Evolutionary conservation across 2,329 filamentous ascomycete genomes (phyloP).

Genomic region (Pseudogymnoascus sp.): DNA sequence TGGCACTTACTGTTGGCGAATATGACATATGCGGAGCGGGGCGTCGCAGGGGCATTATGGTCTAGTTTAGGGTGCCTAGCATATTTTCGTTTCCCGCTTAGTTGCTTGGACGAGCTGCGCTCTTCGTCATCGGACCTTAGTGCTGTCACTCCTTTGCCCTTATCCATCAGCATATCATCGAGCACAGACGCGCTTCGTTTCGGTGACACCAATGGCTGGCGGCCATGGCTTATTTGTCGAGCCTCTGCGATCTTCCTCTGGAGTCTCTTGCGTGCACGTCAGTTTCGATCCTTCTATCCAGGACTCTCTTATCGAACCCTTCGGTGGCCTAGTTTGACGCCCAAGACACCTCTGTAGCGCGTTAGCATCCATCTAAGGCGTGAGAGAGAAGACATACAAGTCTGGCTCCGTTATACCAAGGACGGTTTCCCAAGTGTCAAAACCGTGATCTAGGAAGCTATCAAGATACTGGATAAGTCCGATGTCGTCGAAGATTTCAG

Average conservation of each 20-base stretch:
- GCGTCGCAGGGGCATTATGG: conserved; percentile 69
- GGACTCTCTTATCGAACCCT: conserved; percentile 46
- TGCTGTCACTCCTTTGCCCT: conserved; percentile 42
- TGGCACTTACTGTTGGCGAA: conserved; percentile 69
- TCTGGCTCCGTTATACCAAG: conserved; percentile 79
- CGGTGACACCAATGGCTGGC: conserved; percentile 28
- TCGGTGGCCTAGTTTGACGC: conserved; percentile 72
- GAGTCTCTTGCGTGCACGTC: conserved; percentile 50
- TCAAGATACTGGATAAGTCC: conserved; percentile 71
- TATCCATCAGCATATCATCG: conserved; percentile 48
- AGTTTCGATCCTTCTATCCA: conserved; percentile 9
- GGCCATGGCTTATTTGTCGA: conserved; percentile 46
- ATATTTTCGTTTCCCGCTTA: conserved; percentile 61
- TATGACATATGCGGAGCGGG: conserved; percentile 77
- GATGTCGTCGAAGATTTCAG: conserved; percentile 61
- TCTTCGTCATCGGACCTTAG: conserved; percentile 36
- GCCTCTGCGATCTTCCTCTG: too few species aligned
- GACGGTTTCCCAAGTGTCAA: conserved; percentile 77
- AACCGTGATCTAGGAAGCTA: conserved; percentile 67
- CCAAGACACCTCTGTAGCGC: conserved; percentile 53
- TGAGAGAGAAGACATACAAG: conserved; percentile 42
- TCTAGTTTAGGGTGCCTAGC: conserved; percentile 72
- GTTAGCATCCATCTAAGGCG: conserved; percentile 13
- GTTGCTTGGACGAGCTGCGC: conserved; percentile 34
- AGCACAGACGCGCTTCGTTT: conserved; percentile 26